phyloP scores from a whole-genome alignment of 108 stramenopile species.

The Discostella pseudostelligera region DNA sequence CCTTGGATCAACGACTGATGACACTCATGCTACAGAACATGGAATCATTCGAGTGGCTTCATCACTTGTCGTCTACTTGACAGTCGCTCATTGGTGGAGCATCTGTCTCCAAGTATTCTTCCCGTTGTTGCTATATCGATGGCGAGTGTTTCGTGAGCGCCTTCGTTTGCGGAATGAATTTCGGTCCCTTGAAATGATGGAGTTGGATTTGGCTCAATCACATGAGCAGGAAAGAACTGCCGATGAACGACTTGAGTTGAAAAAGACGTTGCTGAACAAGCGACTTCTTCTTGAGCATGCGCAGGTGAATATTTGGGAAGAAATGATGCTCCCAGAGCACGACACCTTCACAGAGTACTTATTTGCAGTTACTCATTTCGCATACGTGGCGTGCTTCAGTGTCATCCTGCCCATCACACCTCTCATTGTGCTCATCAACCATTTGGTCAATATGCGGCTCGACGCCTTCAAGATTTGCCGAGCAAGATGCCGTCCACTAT shows the following conservation, averaged over 20 bases:
- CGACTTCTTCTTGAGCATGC: constrained; percentile 84
- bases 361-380: constrained; percentile 87
- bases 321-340: constrained; percentile 77
- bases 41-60: constrained; percentile 84
- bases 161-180: constrained; percentile 56
- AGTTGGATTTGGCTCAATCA: constrained; percentile 38
- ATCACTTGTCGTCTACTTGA: constrained; percentile 76
- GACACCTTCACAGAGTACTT: constrained; percentile 95
- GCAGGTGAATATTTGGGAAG: constrained; percentile 83
- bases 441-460: constrained; percentile 89
- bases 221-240: constrained; percentile 29
- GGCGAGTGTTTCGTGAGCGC: constrained; percentile 54
- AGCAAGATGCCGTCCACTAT: constrained; percentile 82
- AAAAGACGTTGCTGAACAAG: constrained; percentile 67
- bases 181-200: constrained; percentile 58
- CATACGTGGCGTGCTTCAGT: constrained; percentile 96
- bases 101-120: constrained; percentile 81
- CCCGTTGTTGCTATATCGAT: constrained; percentile 69
- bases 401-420: constrained; percentile 95
- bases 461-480: constrained; percentile 97
- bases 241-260: constrained; percentile 38
- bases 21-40: constrained; percentile 63
- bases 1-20: constrained; percentile 28
- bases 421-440: constrained; percentile 89
- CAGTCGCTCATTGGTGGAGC: constrained; percentile 85